Conservation (phyloP, 2,329 filamentous ascomycete genomes). For the Xylariaceae sp. region DNA sequence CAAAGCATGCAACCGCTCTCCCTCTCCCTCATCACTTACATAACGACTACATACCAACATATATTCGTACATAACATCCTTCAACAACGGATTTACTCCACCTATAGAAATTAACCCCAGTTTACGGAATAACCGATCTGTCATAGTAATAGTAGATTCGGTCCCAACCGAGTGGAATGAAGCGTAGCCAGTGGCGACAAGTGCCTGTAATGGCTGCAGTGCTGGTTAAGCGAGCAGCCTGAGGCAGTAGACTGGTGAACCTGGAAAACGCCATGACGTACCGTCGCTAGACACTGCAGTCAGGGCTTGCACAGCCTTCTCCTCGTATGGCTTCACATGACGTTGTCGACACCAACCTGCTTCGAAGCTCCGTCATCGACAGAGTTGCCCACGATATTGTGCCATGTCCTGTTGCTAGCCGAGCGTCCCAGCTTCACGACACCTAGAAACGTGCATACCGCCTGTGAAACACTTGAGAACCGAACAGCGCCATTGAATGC, state of each 20-base stretch:
- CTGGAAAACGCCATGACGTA: not conserved
- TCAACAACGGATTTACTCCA: not conserved
- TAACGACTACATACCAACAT: too few species aligned
- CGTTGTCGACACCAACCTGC: not conserved
- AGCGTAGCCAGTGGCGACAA: not conserved
- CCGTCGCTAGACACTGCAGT: not conserved
- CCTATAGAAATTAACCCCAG: not conserved
- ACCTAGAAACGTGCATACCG: not conserved
- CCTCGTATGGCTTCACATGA: not conserved
- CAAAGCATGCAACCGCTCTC: not conserved
- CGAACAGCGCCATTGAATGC: not conserved
- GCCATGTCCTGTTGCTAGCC: not conserved
- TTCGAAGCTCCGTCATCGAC: not conserved
- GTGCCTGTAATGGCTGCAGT: not conserved
- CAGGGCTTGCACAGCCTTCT: not conserved
- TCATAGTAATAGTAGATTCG: not conserved
- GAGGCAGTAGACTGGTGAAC: not conserved
- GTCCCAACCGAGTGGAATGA: not conserved
- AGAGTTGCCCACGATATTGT: not conserved
- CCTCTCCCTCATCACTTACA: not conserved
- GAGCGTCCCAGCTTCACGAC: not conserved
- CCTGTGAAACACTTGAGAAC: not conserved
- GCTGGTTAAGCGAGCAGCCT: not conserved
- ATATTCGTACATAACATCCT: too few species aligned
- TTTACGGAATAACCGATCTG: not conserved